phyloP scores from a whole-genome alignment of 1,139 yeast species.

The Nakaseomyces kungkrabaensis region DNA sequence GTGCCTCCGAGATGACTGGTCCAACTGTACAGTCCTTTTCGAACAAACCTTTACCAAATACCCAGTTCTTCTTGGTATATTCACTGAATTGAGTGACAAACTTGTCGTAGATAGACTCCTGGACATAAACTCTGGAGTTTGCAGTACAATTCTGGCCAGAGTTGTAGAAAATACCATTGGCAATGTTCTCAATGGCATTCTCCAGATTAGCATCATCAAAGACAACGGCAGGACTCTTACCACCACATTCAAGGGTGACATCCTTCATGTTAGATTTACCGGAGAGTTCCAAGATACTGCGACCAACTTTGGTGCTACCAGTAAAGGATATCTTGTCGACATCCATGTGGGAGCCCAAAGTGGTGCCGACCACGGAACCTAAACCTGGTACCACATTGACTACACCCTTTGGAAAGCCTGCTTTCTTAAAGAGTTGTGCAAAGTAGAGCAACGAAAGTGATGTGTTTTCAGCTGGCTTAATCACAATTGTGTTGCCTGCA shows the following conservation, averaged over 20 bases:
- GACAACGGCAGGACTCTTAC: slow-evolving; percentile 68
- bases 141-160: slow-evolving; percentile 91
- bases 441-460: slow-evolving; percentile 51
- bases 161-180: slow-evolving; percentile 73
- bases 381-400: slow-evolving; percentile 50
- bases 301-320: slow-evolving; percentile 52
- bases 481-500: slow-evolving; percentile 57
- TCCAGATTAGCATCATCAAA: slow-evolving; percentile 70
- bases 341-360: slow-evolving; percentile 45
- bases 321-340: slow-evolving; percentile 64
- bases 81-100: slow-evolving; percentile 41
- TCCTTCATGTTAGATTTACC: slow-evolving; percentile 61
- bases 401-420: slow-evolving; percentile 68
- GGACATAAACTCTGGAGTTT: slow-evolving; percentile 73
- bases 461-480: slow-evolving; percentile 60
- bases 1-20: slow-evolving; percentile 64
- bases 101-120: slow-evolving; percentile 56
- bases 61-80: slow-evolving; percentile 41
- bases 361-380: slow-evolving; percentile 48
- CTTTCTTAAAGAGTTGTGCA: slow-evolving; percentile 46
- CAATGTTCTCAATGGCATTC: slow-evolving; percentile 78
- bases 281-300: slow-evolving; percentile 40
- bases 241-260: slow-evolving; percentile 86
- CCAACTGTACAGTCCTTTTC: slow-evolving; percentile 53
- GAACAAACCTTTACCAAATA: slow-evolving; percentile 47